Conservation (phyloP, 805 yeast genomes). For the Huiozyma sinensis region DNA sequence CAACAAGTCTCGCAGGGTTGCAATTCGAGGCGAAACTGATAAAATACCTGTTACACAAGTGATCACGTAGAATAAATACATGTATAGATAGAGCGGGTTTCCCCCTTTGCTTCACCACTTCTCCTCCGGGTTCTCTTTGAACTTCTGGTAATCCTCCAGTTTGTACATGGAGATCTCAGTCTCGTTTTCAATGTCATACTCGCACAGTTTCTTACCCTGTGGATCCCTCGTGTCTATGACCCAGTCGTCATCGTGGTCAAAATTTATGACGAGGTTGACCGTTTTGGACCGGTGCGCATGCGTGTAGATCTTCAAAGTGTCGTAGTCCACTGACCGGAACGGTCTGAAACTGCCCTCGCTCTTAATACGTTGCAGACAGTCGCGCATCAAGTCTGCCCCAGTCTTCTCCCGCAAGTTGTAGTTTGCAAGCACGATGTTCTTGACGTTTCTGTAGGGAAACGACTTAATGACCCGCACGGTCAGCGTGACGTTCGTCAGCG, state of each 20-base stretch:
- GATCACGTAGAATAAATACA: not conserved
- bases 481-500: slow-evolving; percentile 53
- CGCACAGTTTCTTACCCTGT: slow-evolving; percentile 33
- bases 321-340: slow-evolving; percentile 62
- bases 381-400: slow-evolving; percentile 50
- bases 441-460: slow-evolving; percentile 82
- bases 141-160: slow-evolving; percentile 50
- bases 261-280: slow-evolving; percentile 80
- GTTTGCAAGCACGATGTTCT: slow-evolving; percentile 57
- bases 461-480: slow-evolving; percentile 85
- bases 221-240: slow-evolving; percentile 35
- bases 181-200: slow-evolving; percentile 67
- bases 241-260: slow-evolving; percentile 73
- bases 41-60: slow-evolving; percentile 5
- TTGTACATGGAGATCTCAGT: slow-evolving; percentile 85
- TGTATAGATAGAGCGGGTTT: not conserved
- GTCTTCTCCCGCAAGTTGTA: slow-evolving; percentile 63
- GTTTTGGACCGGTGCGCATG: slow-evolving; percentile 94
- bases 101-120: slow-evolving; percentile 53
- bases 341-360: slow-evolving; percentile 70
- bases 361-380: slow-evolving; percentile 35
- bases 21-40: slow-evolving; percentile 21
- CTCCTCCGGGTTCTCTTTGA: slow-evolving; percentile 76
- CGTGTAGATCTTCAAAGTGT: slow-evolving; percentile 77
- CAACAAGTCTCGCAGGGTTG: slow-evolving; percentile 21